phyloP scores from a whole-genome alignment of 2,329 filamentous ascomycete genomes.

The Westerdykella ornata region DNA sequence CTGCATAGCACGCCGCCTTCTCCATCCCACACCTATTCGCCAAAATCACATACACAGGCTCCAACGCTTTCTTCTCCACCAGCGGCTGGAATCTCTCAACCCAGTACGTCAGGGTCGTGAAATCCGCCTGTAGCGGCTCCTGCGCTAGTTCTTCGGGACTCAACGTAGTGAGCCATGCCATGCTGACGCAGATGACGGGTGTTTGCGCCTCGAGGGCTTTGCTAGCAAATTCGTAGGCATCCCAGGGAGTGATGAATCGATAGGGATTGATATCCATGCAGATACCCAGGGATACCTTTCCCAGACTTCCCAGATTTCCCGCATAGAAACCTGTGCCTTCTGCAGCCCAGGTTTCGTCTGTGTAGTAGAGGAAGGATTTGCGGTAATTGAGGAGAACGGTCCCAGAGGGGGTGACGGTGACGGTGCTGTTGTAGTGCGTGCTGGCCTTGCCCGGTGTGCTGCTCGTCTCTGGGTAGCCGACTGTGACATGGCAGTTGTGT shows the following conservation, averaged over 20 bases:
- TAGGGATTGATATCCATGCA: slow-evolving; percentile 60
- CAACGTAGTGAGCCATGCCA: slow-evolving; percentile 67
- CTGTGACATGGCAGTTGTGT: slow-evolving; percentile 60
- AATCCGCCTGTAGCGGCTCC: slow-evolving; percentile 54
- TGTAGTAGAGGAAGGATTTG: slow-evolving; percentile 61
- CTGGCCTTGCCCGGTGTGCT: slow-evolving; percentile 12
- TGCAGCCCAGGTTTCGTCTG: slow-evolving; percentile 58
- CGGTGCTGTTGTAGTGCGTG: slow-evolving; percentile 53
- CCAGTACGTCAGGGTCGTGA: slow-evolving; percentile 72
- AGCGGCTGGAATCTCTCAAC: slow-evolving; percentile 61
- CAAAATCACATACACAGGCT: slow-evolving; percentile 61
- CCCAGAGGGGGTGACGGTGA: slow-evolving; percentile 52
- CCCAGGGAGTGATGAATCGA: slow-evolving; percentile 53
- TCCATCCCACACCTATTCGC: slow-evolving; percentile 66
- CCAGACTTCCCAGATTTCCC: slow-evolving; percentile 30
- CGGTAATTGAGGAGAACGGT: slow-evolving; percentile 54
- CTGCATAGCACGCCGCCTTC: slow-evolving; percentile 60
- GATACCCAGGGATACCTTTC: slow-evolving; percentile 41
- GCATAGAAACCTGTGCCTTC: slow-evolving; percentile 44
- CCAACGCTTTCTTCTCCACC: slow-evolving; percentile 25
- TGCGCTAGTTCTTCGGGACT: slow-evolving; percentile 44
- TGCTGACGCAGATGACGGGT: slow-evolving; percentile 61
- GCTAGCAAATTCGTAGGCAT: slow-evolving; percentile 51
- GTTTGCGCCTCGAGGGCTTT: slow-evolving; percentile 53
- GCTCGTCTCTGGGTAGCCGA: slow-evolving; percentile 63